Conservation (phyloP, 208 protist genomes). For the Acanthamoeba castellanii region DNA sequence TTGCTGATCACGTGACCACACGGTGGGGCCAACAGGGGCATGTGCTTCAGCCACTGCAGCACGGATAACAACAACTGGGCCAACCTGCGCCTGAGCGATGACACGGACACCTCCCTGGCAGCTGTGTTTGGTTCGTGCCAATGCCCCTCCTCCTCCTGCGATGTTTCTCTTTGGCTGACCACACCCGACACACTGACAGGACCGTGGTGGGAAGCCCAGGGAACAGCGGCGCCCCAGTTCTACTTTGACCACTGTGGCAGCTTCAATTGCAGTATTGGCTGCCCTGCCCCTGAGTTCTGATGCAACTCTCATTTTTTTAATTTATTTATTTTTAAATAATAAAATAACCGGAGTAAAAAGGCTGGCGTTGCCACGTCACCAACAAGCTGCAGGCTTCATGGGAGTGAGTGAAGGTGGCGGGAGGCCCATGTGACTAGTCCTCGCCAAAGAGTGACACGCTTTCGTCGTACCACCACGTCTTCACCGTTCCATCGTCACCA, state of each 20-base stretch:
- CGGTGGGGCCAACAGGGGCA: slow-evolving; percentile 2
- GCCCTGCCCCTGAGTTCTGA: slow-evolving; percentile 9
- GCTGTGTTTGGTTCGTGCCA: background rate
- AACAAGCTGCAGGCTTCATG: too few species aligned
- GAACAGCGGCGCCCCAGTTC: background rate
- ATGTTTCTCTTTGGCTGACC: background rate
- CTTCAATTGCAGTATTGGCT: slow-evolving; percentile 38
- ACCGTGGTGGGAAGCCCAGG: slow-evolving; percentile 18
- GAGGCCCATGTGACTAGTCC: background rate
- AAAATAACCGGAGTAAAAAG: too few species aligned
- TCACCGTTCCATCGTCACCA: slow-evolving; percentile 51
- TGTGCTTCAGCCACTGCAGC: slow-evolving; percentile 64
- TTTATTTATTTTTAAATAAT: too few species aligned
- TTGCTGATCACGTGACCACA: too few species aligned
- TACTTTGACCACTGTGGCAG: slow-evolving; percentile 36
- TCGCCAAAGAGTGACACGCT: slow-evolving; percentile 34
- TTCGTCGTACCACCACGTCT: slow-evolving; percentile 61
- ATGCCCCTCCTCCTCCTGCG: background rate
- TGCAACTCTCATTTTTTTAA: too few species aligned
- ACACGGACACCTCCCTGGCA: background rate
- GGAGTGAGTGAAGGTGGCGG: too few species aligned
- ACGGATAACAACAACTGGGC: background rate
- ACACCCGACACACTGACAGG: background rate
- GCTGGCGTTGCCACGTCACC: too few species aligned
- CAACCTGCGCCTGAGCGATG: background rate